Evolutionary conservation across 164 flowering plant genomes (phyloP), one percentile per base, ranked within the genome.

Genomic region (Tetrastigma voinierianum): DNA sequence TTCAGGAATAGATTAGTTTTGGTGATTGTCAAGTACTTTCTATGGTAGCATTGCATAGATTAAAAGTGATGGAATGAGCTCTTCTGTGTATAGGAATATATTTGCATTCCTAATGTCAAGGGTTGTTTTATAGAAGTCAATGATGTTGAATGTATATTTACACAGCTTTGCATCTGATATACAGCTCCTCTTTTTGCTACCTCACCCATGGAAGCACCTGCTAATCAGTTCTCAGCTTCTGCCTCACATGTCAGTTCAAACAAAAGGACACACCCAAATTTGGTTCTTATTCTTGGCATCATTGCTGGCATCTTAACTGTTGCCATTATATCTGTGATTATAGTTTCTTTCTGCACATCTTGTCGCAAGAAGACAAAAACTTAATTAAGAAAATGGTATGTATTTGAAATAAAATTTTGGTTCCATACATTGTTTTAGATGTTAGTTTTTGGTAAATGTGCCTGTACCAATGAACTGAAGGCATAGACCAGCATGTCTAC

Each of bases 321-420:
- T 68, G 73, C 77, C 55, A 57, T 85, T 49, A 43, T 84, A 56
- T 69, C 72, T 12, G 51, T 87, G 76, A 65, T 85, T 43, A 71
- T 86, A 32, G 59, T 87, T 61, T 89, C 80, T 76, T 81, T 74
- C 55, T 82, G 81, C 69, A 64, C 78, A 53, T 74, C 76, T 46
- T 67, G 71, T 52, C 67, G 63, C 52, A 64, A 70, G 67, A 89
- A 83, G 83, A 69, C 81, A 59, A 62, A 69, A 57, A 66, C 71
- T n/a, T n/a, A n/a, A 47, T 70, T 85, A 70, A 70, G 92, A 87
- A 72, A 60, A 77, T 57, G 86, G 96, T 94, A 85, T 61, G 72
- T 56, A 48, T 70, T 43, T 23, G 40, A 4, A 25, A 25, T 49
- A n/a, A 32, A 48, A 44, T 53, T 67, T 43, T 53, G 13, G 54